A percentile compares a stretch with the other conserved stretches of the same genome.
Conservation (phyloP, 176 grass and related monocot genomes). For the Guadua angustifolia region DNA sequence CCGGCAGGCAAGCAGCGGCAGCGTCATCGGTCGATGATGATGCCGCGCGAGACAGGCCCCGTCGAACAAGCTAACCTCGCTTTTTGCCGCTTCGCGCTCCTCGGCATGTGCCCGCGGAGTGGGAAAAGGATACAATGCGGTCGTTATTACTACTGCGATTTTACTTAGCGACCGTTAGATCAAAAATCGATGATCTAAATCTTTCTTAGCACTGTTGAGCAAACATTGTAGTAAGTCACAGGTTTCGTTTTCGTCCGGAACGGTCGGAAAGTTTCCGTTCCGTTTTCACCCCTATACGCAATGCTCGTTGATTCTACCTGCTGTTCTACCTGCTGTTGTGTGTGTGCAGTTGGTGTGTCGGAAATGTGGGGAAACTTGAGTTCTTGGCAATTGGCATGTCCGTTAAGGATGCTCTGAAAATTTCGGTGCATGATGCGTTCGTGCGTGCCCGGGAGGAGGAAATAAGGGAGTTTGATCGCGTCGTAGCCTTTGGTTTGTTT, state of each 20-base stretch:
- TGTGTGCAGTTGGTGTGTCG: background rate
- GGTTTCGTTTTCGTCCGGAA: too few species aligned
- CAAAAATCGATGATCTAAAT: too few species aligned
- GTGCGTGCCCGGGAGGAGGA: background rate
- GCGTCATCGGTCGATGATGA: conserved; percentile 22
- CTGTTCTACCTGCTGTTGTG: too few species aligned
- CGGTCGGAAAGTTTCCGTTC: too few species aligned
- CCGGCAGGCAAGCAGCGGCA: background rate
- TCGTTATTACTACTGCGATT: too few species aligned
- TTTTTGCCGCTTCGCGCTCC: background rate
- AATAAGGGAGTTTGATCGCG: background rate
- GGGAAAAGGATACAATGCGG: too few species aligned
- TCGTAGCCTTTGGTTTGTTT: background rate
- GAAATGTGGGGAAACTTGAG: background rate
- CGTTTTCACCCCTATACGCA: too few species aligned
- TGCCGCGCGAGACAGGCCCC: conserved; percentile 1
- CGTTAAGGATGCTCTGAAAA: background rate
- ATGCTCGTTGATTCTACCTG: too few species aligned
- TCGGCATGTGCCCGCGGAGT: conserved; percentile 15
- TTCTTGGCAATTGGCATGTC: conserved; percentile 27
- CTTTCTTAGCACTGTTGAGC: too few species aligned
- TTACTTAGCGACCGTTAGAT: too few species aligned
- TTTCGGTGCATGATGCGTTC: conserved; percentile 3
- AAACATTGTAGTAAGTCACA: too few species aligned
- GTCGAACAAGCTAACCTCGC: background rate